These are phyloP conservation scores for Neoascochyta sp. DNA, from an alignment of 2,329 filamentous ascomycete species.

Conservation along the genomic window DNA sequence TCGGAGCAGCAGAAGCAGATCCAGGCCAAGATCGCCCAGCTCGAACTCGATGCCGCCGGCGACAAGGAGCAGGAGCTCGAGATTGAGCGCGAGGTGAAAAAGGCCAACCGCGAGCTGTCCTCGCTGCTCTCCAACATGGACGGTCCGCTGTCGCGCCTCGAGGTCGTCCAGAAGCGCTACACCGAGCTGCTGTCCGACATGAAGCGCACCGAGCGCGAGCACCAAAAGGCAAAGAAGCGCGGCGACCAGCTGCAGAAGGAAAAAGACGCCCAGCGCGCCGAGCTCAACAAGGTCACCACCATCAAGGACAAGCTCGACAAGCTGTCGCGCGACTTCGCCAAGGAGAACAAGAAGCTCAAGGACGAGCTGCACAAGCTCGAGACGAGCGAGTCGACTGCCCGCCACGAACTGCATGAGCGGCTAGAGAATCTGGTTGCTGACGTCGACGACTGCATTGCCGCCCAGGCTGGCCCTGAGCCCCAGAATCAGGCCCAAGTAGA, in stretches of 20 bases:
- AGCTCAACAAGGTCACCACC: slow-evolving; percentile 83
- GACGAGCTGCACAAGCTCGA: slow-evolving; percentile 85
- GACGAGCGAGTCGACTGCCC: slow-evolving; percentile 78
- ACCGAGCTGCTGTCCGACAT: slow-evolving; percentile 89
- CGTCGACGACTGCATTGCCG: slow-evolving; percentile 82
- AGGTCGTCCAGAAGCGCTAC: slow-evolving; percentile 84
- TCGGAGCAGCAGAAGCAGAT: slow-evolving; percentile 89
- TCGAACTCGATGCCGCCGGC: slow-evolving; percentile 87
- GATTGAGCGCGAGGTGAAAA: slow-evolving; percentile 93
- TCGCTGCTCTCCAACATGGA: slow-evolving; percentile 83
- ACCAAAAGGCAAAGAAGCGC: slow-evolving; percentile 92
- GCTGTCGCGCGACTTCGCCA: slow-evolving; percentile 85
- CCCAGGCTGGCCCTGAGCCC: slow-evolving; percentile 72
- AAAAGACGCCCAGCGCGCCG: slow-evolving; percentile 82
- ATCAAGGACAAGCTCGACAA: slow-evolving; percentile 98
- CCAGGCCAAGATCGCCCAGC: slow-evolving; percentile 87
- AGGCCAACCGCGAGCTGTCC: slow-evolving; percentile 85
- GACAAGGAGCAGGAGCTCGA: slow-evolving; percentile 95
- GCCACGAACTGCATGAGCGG: slow-evolving; percentile 78
- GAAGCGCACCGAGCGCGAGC: slow-evolving; percentile 92
- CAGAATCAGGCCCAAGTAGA: slow-evolving; percentile 81
- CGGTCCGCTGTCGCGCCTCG: slow-evolving; percentile 86
- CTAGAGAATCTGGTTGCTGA: slow-evolving; percentile 76
- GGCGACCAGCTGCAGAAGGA: slow-evolving; percentile 95
- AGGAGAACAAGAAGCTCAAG: slow-evolving; percentile 98